These are phyloP conservation scores for Atractiella rhizophila DNA, from an alignment of 768 basidiomycete species.

Conservation along the genomic window DNA sequence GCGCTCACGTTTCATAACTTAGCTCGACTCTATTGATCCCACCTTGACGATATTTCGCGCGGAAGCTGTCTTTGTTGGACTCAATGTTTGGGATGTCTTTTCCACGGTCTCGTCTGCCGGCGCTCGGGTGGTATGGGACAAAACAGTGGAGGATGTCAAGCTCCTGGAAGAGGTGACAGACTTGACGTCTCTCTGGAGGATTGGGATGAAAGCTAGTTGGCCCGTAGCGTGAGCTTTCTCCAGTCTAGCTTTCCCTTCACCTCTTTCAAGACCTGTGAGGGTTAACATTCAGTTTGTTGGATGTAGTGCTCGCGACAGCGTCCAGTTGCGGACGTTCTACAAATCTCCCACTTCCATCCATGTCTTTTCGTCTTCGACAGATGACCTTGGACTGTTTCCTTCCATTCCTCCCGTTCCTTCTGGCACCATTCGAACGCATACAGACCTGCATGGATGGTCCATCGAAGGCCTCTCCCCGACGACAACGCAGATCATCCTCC, in stretches of 20 bases:
- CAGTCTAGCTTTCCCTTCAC: neutral
- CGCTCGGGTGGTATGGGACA: constrained; percentile 61
- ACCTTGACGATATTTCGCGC: constrained; percentile 87
- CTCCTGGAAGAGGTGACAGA: constrained; percentile 54
- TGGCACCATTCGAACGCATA: constrained; percentile 66
- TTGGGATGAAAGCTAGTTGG: neutral
- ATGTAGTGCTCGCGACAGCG: constrained; percentile 57
- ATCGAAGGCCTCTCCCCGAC: constrained; percentile 85
- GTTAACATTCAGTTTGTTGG: no score
- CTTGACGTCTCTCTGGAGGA: constrained; percentile 22
- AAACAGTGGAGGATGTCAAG: constrained; percentile 64
- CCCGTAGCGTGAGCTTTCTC: neutral
- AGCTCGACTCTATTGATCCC: constrained; percentile 88
- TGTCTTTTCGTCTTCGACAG: constrained; percentile 79
- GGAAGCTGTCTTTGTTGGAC: constrained; percentile 88
- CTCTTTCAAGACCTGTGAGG: no score
- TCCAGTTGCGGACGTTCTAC: constrained; percentile 82
- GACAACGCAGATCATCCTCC: constrained; percentile 70
- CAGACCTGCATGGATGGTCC: constrained; percentile 97
- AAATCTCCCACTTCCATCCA: constrained; percentile 88
- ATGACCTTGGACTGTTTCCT: constrained; percentile 69
- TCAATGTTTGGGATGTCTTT: constrained; percentile 83
- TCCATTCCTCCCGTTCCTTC: constrained; percentile 38
- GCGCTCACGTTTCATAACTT: no score
- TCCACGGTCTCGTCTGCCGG: constrained; percentile 67